Conservation (phyloP, 2,329 filamentous ascomycete species). For the Pseudodiploospora longispora region DNA sequence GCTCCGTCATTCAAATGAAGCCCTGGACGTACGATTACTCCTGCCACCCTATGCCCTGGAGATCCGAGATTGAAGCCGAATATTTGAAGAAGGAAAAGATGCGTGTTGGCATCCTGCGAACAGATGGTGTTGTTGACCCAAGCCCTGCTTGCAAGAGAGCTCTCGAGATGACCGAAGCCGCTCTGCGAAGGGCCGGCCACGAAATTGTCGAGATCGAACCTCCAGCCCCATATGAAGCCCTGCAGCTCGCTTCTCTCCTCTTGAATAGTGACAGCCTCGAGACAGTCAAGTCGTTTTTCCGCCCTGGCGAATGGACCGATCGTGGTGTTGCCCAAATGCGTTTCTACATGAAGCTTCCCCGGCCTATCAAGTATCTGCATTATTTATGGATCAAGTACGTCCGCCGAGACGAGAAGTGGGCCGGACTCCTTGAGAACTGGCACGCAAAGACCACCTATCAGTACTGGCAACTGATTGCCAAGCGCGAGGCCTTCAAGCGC, state of each 20-base stretch:
- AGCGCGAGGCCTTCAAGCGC: slow-evolving; percentile 69
- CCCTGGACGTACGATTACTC: slow-evolving; percentile 86
- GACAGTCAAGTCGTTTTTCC: slow-evolving; percentile 71
- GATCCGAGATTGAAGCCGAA: slow-evolving; percentile 50
- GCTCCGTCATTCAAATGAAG: slow-evolving; percentile 67
- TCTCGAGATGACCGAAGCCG: slow-evolving; percentile 59
- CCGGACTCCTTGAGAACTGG: slow-evolving; percentile 66
- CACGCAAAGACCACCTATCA: slow-evolving; percentile 65
- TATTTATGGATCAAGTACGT: slow-evolving; percentile 87
- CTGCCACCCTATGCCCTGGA: slow-evolving; percentile 80
- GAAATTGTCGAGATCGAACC: slow-evolving; percentile 57
- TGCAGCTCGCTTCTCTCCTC: slow-evolving; percentile 69
- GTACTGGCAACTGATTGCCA: slow-evolving; percentile 73
- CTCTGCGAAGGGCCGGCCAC: slow-evolving; percentile 65
- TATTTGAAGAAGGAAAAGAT: slow-evolving; percentile 55
- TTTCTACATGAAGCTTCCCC: slow-evolving; percentile 63
- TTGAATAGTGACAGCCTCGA: slow-evolving; percentile 78
- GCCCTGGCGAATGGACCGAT: slow-evolving; percentile 72
- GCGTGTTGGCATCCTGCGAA: slow-evolving; percentile 68
- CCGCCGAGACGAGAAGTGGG: slow-evolving; percentile 67
- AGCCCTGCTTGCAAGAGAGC: slow-evolving; percentile 77
- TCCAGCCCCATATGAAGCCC: slow-evolving; percentile 65
- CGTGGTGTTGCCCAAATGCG: slow-evolving; percentile 67
- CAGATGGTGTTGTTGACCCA: slow-evolving; percentile 76
- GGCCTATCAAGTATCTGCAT: slow-evolving; percentile 73